Conservation (phyloP, 2,329 filamentous ascomycete species). For the Colletotrichum incanum region DNA sequence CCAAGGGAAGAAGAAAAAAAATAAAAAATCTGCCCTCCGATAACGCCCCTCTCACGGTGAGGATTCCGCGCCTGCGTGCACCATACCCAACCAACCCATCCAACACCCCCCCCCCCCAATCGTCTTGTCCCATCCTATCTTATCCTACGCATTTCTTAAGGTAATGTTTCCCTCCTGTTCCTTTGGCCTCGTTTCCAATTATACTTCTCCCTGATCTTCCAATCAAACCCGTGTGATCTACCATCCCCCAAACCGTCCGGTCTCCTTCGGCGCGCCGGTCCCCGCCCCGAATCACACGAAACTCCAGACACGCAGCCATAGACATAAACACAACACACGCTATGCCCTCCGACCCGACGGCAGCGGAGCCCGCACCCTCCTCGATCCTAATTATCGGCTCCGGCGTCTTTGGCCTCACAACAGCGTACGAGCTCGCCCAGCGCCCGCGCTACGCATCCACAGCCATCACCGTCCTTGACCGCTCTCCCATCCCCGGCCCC, state of each 20-base stretch:
- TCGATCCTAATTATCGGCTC: slow-evolving; percentile 79
- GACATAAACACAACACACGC: slow-evolving; percentile 6
- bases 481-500: slow-evolving; percentile 63
- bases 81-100: not conserved
- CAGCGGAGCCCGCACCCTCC: slow-evolving; percentile 50
- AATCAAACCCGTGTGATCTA: not conserved
- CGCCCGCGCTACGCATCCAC: slow-evolving; percentile 69
- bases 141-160: not conserved
- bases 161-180: not conserved
- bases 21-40: slow-evolving; percentile 7
- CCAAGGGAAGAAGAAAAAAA: too few species aligned
- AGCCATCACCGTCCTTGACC: slow-evolving; percentile 73
- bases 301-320: not conserved
- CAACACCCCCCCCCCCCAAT: not conserved
- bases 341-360: slow-evolving; percentile 6
- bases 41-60: slow-evolving; percentile 18
- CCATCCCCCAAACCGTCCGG: not conserved
- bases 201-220: not conserved
- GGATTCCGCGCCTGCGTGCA: not conserved
- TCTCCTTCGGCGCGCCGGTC: not conserved
- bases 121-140: not conserved
- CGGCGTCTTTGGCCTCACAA: slow-evolving; percentile 74
- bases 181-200: not conserved
- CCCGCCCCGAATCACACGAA: slow-evolving; percentile 10
- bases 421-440: slow-evolving; percentile 78